Percentiles rank a stretch among this genome's conserved stretches.
These are phyloP conservation scores for Anethum foeniculum DNA, from an alignment of 140 eudicot species.

Conservation along the genomic window DNA sequence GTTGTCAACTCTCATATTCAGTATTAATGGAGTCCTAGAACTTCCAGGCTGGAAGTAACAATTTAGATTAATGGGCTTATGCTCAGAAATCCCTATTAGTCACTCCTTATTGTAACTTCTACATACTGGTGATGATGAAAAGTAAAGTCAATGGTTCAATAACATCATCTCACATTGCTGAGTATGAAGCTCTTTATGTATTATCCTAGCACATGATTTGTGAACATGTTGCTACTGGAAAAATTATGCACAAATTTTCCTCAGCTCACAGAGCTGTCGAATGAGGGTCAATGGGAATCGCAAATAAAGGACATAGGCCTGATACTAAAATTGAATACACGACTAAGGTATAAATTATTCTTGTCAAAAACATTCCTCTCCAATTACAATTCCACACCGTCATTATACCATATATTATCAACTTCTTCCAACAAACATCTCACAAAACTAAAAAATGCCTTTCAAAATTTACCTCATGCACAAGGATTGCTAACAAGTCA, in stretches of 20 bases:
- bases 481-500: neutral
- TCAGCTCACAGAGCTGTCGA: no score
- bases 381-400: neutral
- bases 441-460: neutral
- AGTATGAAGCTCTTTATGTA: no score
- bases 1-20: neutral
- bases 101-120: neutral
- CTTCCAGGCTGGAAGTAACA: neutral
- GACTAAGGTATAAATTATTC: neutral
- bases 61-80: neutral
- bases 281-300: no score
- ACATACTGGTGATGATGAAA: no score
- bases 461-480: neutral
- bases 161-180: neutral
- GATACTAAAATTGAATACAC: no score
- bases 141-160: neutral
- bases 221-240: no score
- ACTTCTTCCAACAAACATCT: neutral
- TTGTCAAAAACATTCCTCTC: neutral
- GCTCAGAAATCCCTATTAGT: neutral
- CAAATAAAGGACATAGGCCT: no score
- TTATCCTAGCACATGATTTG: no score
- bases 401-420: neutral
- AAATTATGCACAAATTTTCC: no score
- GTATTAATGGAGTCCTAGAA: neutral